Percentiles rank a stretch among this genome's conserved stretches.
Conservation (phyloP, 2,329 filamentous ascomycete species). For the Monosporascus cannonballus region DNA sequence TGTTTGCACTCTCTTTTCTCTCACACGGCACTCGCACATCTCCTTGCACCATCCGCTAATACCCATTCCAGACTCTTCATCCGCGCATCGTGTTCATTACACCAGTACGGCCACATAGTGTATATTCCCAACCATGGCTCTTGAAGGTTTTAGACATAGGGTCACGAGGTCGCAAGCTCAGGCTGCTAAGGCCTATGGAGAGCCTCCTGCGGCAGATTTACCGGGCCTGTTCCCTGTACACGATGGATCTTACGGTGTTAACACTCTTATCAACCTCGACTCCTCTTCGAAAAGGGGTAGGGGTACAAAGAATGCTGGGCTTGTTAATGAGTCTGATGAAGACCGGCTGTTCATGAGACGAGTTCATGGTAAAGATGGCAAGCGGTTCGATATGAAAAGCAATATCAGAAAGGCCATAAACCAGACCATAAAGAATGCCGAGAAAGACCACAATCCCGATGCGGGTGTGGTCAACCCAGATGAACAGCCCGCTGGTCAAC, state of each 20-base stretch:
- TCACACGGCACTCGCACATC: neutral
- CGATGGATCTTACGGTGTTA: constrained; percentile 25
- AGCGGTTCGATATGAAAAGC: constrained; percentile 13
- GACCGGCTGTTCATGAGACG: constrained; percentile 10
- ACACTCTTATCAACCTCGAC: constrained; percentile 19
- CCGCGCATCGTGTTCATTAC: too few relatives aligned
- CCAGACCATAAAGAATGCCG: constrained; percentile 10
- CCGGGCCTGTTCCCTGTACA: constrained; percentile 21
- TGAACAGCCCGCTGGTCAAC: too few relatives aligned
- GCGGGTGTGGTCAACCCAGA: too few relatives aligned
- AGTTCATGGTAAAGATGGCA: constrained; percentile 3
- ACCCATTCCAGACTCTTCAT: neutral
- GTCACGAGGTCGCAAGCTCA: too few relatives aligned
- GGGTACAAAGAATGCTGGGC: constrained; percentile 5
- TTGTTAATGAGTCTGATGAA: constrained; percentile 16
- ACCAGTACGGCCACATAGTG: too few relatives aligned
- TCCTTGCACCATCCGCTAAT: neutral
- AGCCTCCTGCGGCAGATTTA: constrained; percentile 13
- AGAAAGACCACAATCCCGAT: constrained; percentile 3
- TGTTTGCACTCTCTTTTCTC: neutral
- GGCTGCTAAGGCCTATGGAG: constrained; percentile 1
- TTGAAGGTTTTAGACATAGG: too few relatives aligned
- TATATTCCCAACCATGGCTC: too few relatives aligned
- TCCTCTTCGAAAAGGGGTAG: constrained; percentile 9
- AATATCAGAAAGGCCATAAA: constrained; percentile 9